A percentile compares a stretch with the other conserved stretches of the same genome.
phyloP scores from a whole-genome alignment of 495 filamentous ascomycete genomes.

The Daldinia concentrica region DNA sequence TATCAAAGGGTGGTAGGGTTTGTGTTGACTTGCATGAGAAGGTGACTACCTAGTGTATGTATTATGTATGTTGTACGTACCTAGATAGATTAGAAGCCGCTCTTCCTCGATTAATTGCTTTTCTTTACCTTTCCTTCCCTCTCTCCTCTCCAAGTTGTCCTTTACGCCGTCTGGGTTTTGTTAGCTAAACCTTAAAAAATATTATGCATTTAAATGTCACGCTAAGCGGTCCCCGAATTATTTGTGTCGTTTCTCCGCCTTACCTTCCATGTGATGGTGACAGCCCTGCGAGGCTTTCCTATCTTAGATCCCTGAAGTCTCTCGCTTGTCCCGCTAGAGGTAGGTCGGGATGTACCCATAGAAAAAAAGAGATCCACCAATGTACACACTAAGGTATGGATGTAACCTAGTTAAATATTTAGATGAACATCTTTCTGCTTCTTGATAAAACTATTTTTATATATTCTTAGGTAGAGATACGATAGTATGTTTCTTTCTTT shows the following conservation, averaged over 20 bases:
- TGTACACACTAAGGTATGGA: background rate
- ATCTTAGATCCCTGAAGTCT: constrained; percentile 8
- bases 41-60: background rate
- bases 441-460: no score
- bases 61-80: background rate
- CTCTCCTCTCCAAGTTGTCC: background rate
- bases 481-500: no score
- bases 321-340: constrained; percentile 9
- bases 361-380: background rate
- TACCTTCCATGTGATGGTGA: constrained; percentile 25
- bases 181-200: background rate
- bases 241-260: constrained; percentile 19
- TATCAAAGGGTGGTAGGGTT: constrained; percentile 9
- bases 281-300: constrained; percentile 30
- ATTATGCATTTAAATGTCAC: background rate
- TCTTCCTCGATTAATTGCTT: background rate
- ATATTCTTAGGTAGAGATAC: no score
- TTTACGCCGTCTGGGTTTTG: background rate
- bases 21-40: constrained; percentile 24
- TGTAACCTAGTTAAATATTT: no score
- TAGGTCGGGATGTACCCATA: background rate
- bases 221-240: background rate
- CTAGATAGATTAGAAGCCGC: background rate
- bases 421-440: no score
- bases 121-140: background rate